These are phyloP conservation scores for Coprinellus aureogranulatus DNA, from an alignment of 768 basidiomycete genomes.

Conservation along the genomic window DNA sequence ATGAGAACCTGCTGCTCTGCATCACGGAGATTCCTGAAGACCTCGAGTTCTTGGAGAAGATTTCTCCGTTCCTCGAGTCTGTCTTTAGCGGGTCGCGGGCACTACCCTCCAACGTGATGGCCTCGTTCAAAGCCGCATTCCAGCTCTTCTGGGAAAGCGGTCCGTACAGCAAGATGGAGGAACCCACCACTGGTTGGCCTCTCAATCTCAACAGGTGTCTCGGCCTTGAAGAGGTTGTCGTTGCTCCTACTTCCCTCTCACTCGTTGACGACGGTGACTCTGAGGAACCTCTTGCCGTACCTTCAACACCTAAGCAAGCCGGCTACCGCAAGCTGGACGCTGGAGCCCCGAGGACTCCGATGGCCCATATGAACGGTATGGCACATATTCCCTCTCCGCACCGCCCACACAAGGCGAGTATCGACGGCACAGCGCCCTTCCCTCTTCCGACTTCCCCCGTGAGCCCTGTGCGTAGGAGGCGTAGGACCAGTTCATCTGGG, in stretches of 20 bases:
- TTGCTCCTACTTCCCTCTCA: too few species aligned
- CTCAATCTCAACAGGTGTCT: slow-evolving; percentile 28
- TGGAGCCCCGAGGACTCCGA: slow-evolving; percentile 18
- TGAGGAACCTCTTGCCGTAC: background rate
- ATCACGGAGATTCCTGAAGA: slow-evolving; percentile 47
- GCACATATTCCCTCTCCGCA: slow-evolving; percentile 21
- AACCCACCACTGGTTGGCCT: slow-evolving; percentile 56
- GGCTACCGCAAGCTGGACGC: background rate
- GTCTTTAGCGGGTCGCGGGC: slow-evolving; percentile 52
- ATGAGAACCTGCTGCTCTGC: slow-evolving; percentile 54
- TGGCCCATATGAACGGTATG: slow-evolving; percentile 17
- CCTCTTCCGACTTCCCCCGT: slow-evolving; percentile 14
- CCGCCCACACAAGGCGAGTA: slow-evolving; percentile 23
- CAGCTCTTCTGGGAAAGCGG: slow-evolving; percentile 55
- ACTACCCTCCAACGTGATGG: slow-evolving; percentile 30
- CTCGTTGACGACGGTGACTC: too few species aligned
- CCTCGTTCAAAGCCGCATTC: slow-evolving; percentile 48
- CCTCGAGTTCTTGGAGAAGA: slow-evolving; percentile 38
- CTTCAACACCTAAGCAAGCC: slow-evolving; percentile 14
- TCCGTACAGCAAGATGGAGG: slow-evolving; percentile 37
- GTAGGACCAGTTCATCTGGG: background rate
- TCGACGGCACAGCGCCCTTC: slow-evolving; percentile 14
- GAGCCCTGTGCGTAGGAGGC: background rate
- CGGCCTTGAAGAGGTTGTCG: slow-evolving; percentile 12
- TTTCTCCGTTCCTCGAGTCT: slow-evolving; percentile 55